Evolutionary conservation across 805 yeast genomes (phyloP).

Genomic region (Komagataella pseudopastoris): DNA sequence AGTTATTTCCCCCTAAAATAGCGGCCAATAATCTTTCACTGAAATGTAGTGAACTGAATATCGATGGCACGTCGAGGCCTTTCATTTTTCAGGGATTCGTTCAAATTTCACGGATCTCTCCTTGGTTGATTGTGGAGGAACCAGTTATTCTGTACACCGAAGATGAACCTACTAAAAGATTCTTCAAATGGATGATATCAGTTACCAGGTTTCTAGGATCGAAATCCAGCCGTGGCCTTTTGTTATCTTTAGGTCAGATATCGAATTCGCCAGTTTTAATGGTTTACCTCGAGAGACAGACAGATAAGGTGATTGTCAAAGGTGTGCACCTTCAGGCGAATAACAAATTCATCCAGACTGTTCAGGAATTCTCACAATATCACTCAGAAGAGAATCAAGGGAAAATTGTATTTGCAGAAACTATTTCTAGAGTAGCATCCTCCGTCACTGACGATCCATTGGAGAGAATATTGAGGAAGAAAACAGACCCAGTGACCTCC

Average conservation of each 20-base stretch:
- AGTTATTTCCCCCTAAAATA: background rate
- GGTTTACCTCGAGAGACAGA: background rate
- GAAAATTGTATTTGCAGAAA: background rate
- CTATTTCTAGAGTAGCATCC: background rate
- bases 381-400: background rate
- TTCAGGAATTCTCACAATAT: background rate
- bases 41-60: background rate
- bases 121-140: background rate
- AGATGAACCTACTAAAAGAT: background rate
- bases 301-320: background rate
- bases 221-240: background rate
- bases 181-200: background rate
- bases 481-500: background rate
- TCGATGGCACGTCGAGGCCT: background rate
- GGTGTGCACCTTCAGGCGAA: background rate
- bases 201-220: background rate
- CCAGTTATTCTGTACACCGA: background rate
- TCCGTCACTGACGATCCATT: background rate
- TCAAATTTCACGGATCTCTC: background rate
- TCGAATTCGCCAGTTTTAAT: background rate
- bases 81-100: background rate
- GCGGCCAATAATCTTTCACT: background rate
- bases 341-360: background rate
- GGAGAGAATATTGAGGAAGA: background rate
- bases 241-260: background rate